Base-by-base conservation (phyloP, 768 basidiomycete genomes). In the Bullera alba region DNA sequence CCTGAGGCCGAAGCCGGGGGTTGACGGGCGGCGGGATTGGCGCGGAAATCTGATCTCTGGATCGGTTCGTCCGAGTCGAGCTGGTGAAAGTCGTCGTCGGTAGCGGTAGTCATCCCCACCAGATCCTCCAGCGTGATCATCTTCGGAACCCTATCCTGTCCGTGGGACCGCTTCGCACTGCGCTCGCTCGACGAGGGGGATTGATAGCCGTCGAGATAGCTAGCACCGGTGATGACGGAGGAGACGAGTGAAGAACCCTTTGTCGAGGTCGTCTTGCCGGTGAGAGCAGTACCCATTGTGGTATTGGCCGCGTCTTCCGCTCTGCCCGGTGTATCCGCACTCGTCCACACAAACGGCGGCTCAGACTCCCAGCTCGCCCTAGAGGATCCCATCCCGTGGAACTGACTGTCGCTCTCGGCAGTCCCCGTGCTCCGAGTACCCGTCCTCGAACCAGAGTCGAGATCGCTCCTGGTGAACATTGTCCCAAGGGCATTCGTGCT, bases 281-380 rank as follows among this genome's bases (percentile, higher is more conserved):
- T n/a, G n/a, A n/a, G n/a, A n/a, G n/a, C n/a, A n/a, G n/a, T n/a
- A n/a, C n/a, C n/a, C n/a, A n/a, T n/a, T n/a, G n/a, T n/a, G n/a
- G n/a, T n/a, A n/a, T n/a, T n/a, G n/a, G n/a, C n/a, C n/a, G n/a
- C n/a, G n/a, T n/a, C n/a, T n/a, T n/a, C n/a, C n/a, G 41, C 42
- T 4, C 34, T n/a, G 17, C 35, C 34, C 23, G 53, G 43, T 28
- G 46, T 51, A 29, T 54, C 59, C 5, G 42, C 53, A 15, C 48
- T 46, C 2, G 54, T 58, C 65, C 65, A 67, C 12, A 54, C 52
- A 45, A 63, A 67, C 7, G 57, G 60, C 17, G 62, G 57, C 29
- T 61, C 62, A 32, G 57, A 59, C 45, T 67, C 62, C 65, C 65
- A 67, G 29, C 57, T 60, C 1, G 65, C 65, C 30, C 65, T 39